These are phyloP conservation scores for Erodium moschatum DNA, from an alignment of 441 rosid species.

Conservation along the genomic window DNA sequence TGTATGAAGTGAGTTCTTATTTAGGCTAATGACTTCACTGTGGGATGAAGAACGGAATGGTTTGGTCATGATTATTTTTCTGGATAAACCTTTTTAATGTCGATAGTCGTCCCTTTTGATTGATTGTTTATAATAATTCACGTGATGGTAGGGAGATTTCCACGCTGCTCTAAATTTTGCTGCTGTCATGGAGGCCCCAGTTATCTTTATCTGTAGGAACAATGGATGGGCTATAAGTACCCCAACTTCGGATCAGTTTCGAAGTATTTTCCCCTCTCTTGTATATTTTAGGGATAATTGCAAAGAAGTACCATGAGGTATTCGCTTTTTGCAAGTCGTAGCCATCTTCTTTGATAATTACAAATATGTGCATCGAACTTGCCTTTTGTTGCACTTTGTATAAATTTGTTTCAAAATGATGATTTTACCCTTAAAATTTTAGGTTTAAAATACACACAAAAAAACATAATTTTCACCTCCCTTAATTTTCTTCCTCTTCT, in stretches of 20 bases:
- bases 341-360: too few relatives aligned
- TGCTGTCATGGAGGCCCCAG: conserved; percentile 67
- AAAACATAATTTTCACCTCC: too few relatives aligned
- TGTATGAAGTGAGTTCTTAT: not conserved
- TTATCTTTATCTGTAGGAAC: conserved; percentile 60
- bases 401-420: too few relatives aligned
- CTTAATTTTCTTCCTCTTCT: too few relatives aligned
- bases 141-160: conserved; percentile 54
- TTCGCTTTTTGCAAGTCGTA: too few relatives aligned
- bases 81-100: not conserved
- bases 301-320: too few relatives aligned
- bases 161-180: conserved; percentile 80
- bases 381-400: too few relatives aligned
- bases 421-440: too few relatives aligned
- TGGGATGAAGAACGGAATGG: not conserved
- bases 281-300: not conserved
- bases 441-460: too few relatives aligned
- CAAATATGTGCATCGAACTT: too few relatives aligned
- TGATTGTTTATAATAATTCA: not conserved
- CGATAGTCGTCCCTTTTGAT: not conserved
- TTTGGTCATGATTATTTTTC: not conserved
- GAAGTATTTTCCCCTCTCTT: conserved; percentile 33
- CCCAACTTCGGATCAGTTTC: conserved; percentile 51
- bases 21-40: not conserved
- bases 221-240: conserved; percentile 89